Evolutionary conservation across 2,329 filamentous ascomycete genomes (phyloP).

Genomic region (Aspergillus sp.): DNA sequence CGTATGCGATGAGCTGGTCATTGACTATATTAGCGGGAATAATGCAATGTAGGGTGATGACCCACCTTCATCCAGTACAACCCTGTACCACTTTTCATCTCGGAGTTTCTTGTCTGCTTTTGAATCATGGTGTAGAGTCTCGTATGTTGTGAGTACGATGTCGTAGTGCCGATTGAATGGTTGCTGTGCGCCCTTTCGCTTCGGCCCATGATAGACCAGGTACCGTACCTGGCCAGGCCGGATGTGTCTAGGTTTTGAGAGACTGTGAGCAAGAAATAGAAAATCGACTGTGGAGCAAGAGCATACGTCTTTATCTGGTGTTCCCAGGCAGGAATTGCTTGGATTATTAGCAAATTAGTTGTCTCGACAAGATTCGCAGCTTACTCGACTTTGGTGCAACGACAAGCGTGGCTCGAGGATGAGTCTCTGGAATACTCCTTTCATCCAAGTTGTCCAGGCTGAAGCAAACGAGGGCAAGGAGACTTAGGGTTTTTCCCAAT

Average conservation of each 20-base stretch:
- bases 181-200: not conserved
- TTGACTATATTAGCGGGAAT: not conserved
- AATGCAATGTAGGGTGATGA: not conserved
- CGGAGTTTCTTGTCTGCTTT: not conserved
- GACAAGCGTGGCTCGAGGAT: constrained; percentile 2
- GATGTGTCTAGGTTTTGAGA: constrained; percentile 3
- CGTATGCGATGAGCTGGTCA: constrained; percentile 3
- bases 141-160: constrained; percentile 8
- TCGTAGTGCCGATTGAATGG: not conserved
- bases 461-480: not conserved
- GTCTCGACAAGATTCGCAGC: not conserved
- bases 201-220: constrained; percentile 2
- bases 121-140: not conserved
- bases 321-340: constrained; percentile 5
- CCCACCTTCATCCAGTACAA: constrained; percentile 10
- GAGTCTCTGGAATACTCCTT: too few species aligned
- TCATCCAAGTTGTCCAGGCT: not conserved
- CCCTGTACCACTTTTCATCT: not conserved
- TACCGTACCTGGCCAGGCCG: not conserved
- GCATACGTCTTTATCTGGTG: constrained; percentile 1
- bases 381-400: constrained; percentile 7
- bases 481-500: constrained; percentile 3
- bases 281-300: not conserved
- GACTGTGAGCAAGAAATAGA: not conserved
- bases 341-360: not conserved